Evolutionary conservation across 108 stramenopile genomes (phyloP).

Genomic region (Cafeteria roenbergensis): DNA sequence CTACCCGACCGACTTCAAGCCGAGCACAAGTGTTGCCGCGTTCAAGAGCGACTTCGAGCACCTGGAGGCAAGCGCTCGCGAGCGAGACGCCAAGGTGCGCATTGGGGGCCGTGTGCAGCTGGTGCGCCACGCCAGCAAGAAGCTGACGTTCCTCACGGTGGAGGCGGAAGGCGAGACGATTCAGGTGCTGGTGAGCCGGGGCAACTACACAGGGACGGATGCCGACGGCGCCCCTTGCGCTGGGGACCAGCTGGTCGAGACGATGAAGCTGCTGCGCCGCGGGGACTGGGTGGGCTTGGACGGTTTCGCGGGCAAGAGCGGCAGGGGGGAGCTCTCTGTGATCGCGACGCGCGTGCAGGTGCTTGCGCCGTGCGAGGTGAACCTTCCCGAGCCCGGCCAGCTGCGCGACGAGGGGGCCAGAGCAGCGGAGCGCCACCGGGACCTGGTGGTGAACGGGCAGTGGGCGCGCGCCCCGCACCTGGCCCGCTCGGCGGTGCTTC

Average conservation of each 20-base stretch:
- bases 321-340: constrained; percentile 47
- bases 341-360: constrained; percentile 30
- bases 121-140: constrained; percentile 11
- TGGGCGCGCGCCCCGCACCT: constrained; percentile 71
- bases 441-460: constrained; percentile 79
- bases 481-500: constrained; percentile 69
- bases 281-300: constrained; percentile 43
- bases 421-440: constrained; percentile 79
- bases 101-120: no score
- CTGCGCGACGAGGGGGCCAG: constrained; percentile 80
- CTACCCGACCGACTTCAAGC: no score
- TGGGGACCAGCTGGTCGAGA: constrained; percentile 28
- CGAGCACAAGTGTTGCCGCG: no score
- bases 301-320: constrained; percentile 42
- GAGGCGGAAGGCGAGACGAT: neutral
- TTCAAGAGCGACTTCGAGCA: no score
- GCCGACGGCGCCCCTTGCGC: neutral
- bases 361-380: constrained; percentile 44
- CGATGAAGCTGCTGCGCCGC: constrained; percentile 18
- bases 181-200: neutral
- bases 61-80: no score
- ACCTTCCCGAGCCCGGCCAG: constrained; percentile 23
- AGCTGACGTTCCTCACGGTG: constrained; percentile 6
- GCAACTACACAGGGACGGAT: neutral
- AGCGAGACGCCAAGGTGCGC: no score